A percentile compares a stretch with the other conserved stretches of the same genome.
phyloP scores from a whole-genome alignment of 1,284 basidiomycete genomes.

The Tylopilus orsonianus region DNA sequence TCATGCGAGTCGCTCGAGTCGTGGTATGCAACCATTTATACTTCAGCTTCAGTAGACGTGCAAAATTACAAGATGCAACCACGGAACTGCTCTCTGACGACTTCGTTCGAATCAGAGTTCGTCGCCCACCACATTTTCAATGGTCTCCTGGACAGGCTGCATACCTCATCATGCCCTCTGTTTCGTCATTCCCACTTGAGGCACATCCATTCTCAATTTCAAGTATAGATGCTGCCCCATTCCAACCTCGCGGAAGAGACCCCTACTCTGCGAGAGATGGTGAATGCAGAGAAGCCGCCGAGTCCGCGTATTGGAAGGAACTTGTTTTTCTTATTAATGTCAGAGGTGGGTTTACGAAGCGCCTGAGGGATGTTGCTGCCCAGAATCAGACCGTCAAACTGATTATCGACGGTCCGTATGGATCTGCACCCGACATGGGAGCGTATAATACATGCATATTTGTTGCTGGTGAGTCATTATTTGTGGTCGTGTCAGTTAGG shows the following conservation, averaged over 20 bases:
- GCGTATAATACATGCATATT: constrained; percentile 39
- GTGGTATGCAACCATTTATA: constrained; percentile 47
- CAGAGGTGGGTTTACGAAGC: constrained; percentile 42
- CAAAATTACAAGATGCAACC: constrained; percentile 23
- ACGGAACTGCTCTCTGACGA: constrained; percentile 28
- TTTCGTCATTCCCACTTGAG: constrained; percentile 45
- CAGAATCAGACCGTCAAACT: constrained; percentile 29
- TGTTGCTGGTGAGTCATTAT: constrained; percentile 34
- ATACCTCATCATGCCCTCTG: constrained; percentile 44
- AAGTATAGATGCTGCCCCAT: constrained; percentile 38
- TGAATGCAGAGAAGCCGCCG: not conserved
- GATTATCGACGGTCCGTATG: constrained; percentile 47
- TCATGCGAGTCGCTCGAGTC: constrained; percentile 51
- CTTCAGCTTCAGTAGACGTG: constrained; percentile 19
- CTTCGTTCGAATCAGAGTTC: constrained; percentile 26
- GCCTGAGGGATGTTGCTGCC: constrained; percentile 31
- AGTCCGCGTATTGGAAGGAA: constrained; percentile 36
- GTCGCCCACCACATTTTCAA: constrained; percentile 26
- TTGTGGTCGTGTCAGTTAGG: not conserved
- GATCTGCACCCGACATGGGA: constrained; percentile 36
- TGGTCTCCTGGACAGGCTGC: constrained; percentile 52
- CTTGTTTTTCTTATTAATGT: constrained; percentile 53
- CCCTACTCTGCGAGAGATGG: not conserved
- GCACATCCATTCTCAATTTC: constrained; percentile 58
- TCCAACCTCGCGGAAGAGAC: not conserved